A percentile compares a stretch with the other conserved stretches of the same genome.
phyloP scores from a whole-genome alignment of 306 rosid genomes.

The Casuarina equisetifolia region DNA sequence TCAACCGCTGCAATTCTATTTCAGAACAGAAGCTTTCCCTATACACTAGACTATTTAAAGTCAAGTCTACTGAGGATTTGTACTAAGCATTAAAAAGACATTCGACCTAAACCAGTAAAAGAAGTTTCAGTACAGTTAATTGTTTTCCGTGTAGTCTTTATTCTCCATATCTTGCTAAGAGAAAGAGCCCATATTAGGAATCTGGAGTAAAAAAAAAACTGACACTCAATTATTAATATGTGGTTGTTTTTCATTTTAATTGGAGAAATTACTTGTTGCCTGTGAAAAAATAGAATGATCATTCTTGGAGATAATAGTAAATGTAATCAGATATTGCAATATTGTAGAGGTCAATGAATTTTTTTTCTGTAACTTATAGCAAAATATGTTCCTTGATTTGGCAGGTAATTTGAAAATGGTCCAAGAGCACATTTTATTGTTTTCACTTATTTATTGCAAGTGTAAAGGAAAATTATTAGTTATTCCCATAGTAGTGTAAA shows the following conservation, averaged over 20 bases:
- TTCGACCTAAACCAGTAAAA: background rate
- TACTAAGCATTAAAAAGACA: background rate
- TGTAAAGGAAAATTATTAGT: background rate
- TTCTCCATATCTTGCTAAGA: no score
- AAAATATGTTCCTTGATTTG: background rate
- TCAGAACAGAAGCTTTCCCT: background rate
- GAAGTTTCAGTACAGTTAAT: background rate
- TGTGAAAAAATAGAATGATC: background rate
- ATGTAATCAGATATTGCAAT: background rate
- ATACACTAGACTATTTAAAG: constrained; percentile 1
- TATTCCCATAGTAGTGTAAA: background rate
- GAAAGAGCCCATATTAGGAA: no score
- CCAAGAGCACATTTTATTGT: background rate
- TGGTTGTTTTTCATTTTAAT: no score
- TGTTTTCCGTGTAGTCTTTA: background rate
- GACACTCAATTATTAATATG: no score
- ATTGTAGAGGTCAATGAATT: background rate
- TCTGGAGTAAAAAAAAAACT: no score
- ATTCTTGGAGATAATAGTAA: background rate
- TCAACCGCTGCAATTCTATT: background rate
- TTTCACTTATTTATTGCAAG: background rate
- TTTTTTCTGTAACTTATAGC: background rate
- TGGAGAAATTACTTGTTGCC: background rate
- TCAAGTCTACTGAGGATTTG: background rate
- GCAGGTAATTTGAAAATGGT: background rate